A percentile compares a stretch with the other conserved stretches of the same genome.
These are phyloP conservation scores for Apodospora peruviana DNA, from an alignment of 495 filamentous ascomycete genomes.

Conservation along the genomic window DNA sequence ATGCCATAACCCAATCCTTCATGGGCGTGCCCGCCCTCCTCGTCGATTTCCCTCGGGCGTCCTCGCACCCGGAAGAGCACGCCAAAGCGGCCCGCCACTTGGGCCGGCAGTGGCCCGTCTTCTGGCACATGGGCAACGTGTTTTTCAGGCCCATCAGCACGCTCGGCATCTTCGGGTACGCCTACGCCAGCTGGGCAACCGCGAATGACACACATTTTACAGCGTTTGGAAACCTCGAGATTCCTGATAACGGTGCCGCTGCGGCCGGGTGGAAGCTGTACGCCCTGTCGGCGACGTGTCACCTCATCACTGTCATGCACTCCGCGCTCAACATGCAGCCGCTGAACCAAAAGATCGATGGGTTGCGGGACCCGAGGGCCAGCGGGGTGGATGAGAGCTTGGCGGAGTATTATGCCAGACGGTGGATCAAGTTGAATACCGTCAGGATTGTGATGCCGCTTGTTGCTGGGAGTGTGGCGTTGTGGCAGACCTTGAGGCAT, in stretches of 20 bases:
- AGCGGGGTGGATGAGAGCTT: slow-evolving; percentile 20
- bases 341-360: slow-evolving; percentile 41
- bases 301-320: slow-evolving; percentile 41
- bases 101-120: slow-evolving; percentile 42
- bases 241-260: neutral
- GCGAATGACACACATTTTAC: neutral
- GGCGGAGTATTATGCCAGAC: slow-evolving; percentile 31
- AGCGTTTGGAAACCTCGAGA: neutral
- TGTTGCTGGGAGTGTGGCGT: slow-evolving; percentile 34
- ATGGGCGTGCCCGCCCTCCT: slow-evolving; percentile 45
- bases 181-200: slow-evolving; percentile 29
- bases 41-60: slow-evolving; percentile 39
- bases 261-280: slow-evolving; percentile 31
- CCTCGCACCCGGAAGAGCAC: slow-evolving; percentile 23
- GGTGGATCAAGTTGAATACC: slow-evolving; percentile 32
- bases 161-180: slow-evolving; percentile 41
- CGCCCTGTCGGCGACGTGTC: slow-evolving; percentile 32
- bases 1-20: slow-evolving; percentile 47
- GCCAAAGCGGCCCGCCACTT: slow-evolving; percentile 33
- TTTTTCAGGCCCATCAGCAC: slow-evolving; percentile 47
- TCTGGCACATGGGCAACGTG: slow-evolving; percentile 41
- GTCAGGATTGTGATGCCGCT: slow-evolving; percentile 34
- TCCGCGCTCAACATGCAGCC: slow-evolving; percentile 47
- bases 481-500: slow-evolving; percentile 27
- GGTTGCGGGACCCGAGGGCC: slow-evolving; percentile 24